Base-by-base conservation (phyloP, 75 land plant species). In the Cupressus sempervirens region DNA sequence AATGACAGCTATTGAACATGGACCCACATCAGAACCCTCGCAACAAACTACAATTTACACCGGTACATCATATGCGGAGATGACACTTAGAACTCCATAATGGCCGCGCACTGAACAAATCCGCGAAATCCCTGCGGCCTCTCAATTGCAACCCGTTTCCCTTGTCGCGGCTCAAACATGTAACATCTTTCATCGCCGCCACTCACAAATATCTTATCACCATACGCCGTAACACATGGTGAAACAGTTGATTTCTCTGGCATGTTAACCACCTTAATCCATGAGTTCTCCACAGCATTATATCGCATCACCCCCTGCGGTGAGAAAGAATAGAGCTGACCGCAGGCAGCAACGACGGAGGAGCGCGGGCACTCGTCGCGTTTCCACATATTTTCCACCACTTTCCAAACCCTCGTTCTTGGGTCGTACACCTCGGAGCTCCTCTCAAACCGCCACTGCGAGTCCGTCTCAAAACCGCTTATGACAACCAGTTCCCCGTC, bases 401-500 rank as follows among this genome's bases (percentile, higher is more conserved):
- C 14, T 2, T 11, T 13, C 82, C 82, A 81, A 48, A 0, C n/a
- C 1, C 82, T 10, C 3, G 35, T 46, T 7, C 3, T 1, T 0
- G 56, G 34, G 50, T 81, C 14, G 7, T 50, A 50, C 1, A 46
- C 58, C 14, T 81, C 35, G 0, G 8, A 16, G 10, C 56, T 52
- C 18, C 16, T 52, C 13, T 48, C 6, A 14, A 81, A n/a, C 29
- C 54, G 52, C 45, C 82, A 7, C 58, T 81, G 58, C 3, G 52
- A 48, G 7, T 50, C 56, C 29, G 82, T 50, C 4, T 10, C 29
- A 14, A 26, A 48, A 1, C 82, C 82, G 36, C 56, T 48, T 29
- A 89, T 46, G 9, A 91, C 92, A 3, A 32, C 23, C 15, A 91
- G 62, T 41, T 65, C 12, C 18, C 89, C 89, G n/a, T 82, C 87